Base-by-base conservation (phyloP, 495 filamentous ascomycete species). In the Aspergillus steynii region DNA sequence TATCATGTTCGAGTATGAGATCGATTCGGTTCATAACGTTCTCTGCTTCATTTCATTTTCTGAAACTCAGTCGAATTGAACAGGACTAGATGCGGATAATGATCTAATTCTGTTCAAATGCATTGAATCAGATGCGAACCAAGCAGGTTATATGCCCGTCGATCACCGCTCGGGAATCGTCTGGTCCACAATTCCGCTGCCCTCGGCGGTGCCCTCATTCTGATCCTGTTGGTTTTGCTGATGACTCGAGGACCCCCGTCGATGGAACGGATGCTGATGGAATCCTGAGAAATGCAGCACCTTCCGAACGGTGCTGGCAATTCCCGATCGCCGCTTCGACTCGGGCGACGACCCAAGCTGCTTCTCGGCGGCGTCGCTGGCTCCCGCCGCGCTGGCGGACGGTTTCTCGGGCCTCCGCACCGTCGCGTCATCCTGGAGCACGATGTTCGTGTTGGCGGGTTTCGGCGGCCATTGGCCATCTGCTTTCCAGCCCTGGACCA, bases 391-490 rank as follows among this genome's bases (percentile, higher is more conserved):
- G 15, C 51, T 56, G 20, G 50, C 59, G 7, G 50, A 57, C 2
- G 59, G 42, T 14, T 7, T 48, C 32, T 57, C 46, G 29, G 29
- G 50, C 26, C 50, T 62, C 63, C 65, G 68, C 7, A 77, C 63
- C 5, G 70, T 67, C 1, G 73, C 68, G 46, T 69, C 62, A 29
- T 78, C 70, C 4, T 61, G 64, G 26, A 78, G 73, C 26, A 79
- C 73, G 49, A 77, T 70, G 4, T 63, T 69, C 0, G 71, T 64
- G 20, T 63, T 64, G 2, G 72, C 70, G 12, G 75, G 71, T 58
- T 88, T 89, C 25, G 94, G 91, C 2, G 95, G 95, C 95, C 95
- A 99, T 69, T 96, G 89, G 25, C 92, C 95, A 68, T 96, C 93
- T 49, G 89, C 82, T 72, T 96, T 94, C 95, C 95, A 98, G 34